Evolutionary conservation across 257 asterid genomes (phyloP), one percentile per base, ranked within the genome.

Genomic region (Datura wrightii): DNA sequence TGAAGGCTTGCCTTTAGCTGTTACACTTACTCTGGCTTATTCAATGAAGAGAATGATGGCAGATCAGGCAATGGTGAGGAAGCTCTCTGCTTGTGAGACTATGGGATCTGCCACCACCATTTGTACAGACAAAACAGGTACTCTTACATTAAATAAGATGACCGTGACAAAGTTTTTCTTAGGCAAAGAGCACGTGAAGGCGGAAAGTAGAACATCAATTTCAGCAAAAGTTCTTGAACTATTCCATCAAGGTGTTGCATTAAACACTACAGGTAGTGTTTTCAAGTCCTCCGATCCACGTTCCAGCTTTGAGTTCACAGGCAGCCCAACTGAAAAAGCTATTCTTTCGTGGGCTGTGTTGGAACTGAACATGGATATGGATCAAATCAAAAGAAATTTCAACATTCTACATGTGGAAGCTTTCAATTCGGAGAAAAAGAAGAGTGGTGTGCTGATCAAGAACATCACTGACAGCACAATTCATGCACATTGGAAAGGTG

Each of bases 301-400:
- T 62, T 34, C 84, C 19, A 72, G 10, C 65, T 60, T 87, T 1
- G 95, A 94, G 59, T 92, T 90, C 89, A 92, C 97, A 0, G 97
- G 98, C n/a, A 92, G 94, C 83, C 98, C 98, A 0, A 94, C 98
- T 10, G 98, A 94, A 76, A 92, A 94, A 86, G 97, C 98, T 5
- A 89, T 94, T 34, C 91, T 94, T n/a, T 89, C 91, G 0, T 94
- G 98, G 98, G 97, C 92, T 3, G 93, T 89, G n/a, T 19, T 5
- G 48, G 91, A 90, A 24, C 7, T 94, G 82, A 39, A 87, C 41
- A 90, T 92, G 95, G 96, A 92, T 71, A 88, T 89, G 91, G 94
- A 94, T 56, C 87, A 83, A 14, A 85, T 91, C 31, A 89, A 86
- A 16, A 63, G 84, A 31, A 87, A 50, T 3, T 82, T 74, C 66